Base-by-base conservation (phyloP, 306 rosid genomes). In the Dalbergia oliveri region DNA sequence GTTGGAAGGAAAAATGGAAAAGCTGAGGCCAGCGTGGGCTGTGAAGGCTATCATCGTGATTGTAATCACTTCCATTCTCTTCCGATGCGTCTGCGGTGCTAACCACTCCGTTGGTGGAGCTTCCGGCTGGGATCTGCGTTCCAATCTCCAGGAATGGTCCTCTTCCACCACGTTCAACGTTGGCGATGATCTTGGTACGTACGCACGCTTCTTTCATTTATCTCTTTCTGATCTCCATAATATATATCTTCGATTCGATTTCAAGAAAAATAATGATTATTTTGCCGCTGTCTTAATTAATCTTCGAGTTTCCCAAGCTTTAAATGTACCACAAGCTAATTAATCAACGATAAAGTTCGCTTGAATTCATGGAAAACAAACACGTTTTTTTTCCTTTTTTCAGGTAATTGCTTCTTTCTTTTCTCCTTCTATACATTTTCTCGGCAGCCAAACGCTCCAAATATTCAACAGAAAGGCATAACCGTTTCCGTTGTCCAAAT, bases 101-200 rank as follows among this genome's bases (percentile, higher is more conserved):
- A 91, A 91, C 66, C 82, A 51, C 82, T 49, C 94, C 54, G 94
- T 94, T 26, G 98, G 97, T 8, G 98, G 92, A 26, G 51, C 70
- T 78, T 75, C 90, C 15, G 98, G 97, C 26, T 91, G 97, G 98
- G 98, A 93, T 75, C 91, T 93, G 51, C 8, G 53, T 33, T 83
- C 94, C 0, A 75, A 91, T 70, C 69, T 94, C 57, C 87, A 79
- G 33, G 58, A 75, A 60, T 94, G 97, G 98, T 76, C 91, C 41
- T 64, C 93, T 23, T 9, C 78, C 3, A 71, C 70, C 43, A 81
- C 82, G 37, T 88, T 94, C 54, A 77, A 63, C 18, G 88, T 88
- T 61, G 97, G 92, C 1, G 98, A 94, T 60, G 78, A 76, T 83
- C 94, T 91, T 5, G 91, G 98, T 93, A 72, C 37, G 49, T 4